phyloP scores from a whole-genome alignment of 768 basidiomycete genomes.

The Leccinum barrowsii region DNA sequence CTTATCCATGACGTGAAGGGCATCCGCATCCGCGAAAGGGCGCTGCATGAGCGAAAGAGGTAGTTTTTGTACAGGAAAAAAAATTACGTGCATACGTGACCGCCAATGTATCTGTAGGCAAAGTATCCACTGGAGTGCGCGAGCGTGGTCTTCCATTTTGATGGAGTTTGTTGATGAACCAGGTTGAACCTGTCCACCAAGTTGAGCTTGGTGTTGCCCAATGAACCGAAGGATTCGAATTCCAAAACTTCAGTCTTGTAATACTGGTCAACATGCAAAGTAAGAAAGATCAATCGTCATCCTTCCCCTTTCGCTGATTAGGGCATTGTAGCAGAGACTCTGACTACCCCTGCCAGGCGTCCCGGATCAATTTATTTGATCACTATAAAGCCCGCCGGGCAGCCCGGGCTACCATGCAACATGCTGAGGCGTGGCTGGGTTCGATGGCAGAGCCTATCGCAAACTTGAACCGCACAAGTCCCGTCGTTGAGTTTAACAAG shows the following conservation, averaged over 20 bases:
- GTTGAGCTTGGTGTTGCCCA: slow-evolving; percentile 3
- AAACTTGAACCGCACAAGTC: neutral
- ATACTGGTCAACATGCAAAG: neutral
- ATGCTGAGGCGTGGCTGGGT: neutral
- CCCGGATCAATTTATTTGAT: neutral
- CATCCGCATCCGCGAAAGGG: neutral
- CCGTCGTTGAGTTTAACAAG: neutral
- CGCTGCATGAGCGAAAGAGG: slow-evolving; percentile 2
- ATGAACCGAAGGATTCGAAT: neutral
- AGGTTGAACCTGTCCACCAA: slow-evolving; percentile 2
- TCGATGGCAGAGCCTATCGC: neutral
- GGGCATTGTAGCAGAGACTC: neutral
- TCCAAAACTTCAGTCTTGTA: slow-evolving; percentile 1
- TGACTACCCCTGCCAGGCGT: neutral
- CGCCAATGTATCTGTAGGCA: neutral
- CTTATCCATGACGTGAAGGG: slow-evolving; percentile 25
- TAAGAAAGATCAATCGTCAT: neutral
- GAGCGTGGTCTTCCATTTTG: slow-evolving; percentile 17
- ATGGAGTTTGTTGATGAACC: slow-evolving; percentile 4
- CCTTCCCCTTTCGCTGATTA: neutral
- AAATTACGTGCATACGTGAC: slow-evolving; percentile 10
- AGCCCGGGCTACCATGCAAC: neutral
- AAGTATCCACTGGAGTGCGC: neutral
- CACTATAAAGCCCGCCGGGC: slow-evolving; percentile 4
- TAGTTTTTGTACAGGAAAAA: slow-evolving; percentile 1